Evolutionary conservation across 495 filamentous ascomycete genomes (phyloP).

Genomic region (Mycothermus thermophilus): DNA sequence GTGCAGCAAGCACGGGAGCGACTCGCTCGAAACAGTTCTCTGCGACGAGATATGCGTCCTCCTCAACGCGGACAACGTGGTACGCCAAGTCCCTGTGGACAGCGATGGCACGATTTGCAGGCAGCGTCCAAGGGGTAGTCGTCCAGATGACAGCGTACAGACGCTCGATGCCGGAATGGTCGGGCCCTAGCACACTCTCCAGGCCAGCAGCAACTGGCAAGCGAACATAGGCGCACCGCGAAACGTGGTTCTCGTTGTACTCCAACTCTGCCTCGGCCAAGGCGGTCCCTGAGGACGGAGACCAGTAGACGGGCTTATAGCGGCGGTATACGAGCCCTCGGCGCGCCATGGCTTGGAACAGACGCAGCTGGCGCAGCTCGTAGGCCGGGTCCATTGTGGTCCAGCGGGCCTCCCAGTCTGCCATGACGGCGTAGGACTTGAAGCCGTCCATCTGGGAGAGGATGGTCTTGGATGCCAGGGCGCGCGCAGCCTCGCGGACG

Average conservation of each 20-base stretch:
- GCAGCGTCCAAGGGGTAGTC: slow-evolving; percentile 94
- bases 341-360: slow-evolving; percentile 77
- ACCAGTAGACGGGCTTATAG: slow-evolving; percentile 95
- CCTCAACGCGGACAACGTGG: slow-evolving; percentile 43
- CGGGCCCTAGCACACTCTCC: slow-evolving; percentile 18
- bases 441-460: slow-evolving; percentile 74
- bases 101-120: slow-evolving; percentile 82
- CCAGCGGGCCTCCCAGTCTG: slow-evolving; percentile 84
- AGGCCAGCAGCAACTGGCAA: slow-evolving; percentile 49
- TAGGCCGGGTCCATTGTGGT: slow-evolving; percentile 82
- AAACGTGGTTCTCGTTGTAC: slow-evolving; percentile 75
- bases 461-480: slow-evolving; percentile 61
- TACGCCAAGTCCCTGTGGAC: slow-evolving; percentile 63
- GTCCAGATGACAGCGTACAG: slow-evolving; percentile 85
- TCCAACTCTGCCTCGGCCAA: slow-evolving; percentile 94
- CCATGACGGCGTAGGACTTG: slow-evolving; percentile 76
- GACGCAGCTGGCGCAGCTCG: slow-evolving; percentile 69
- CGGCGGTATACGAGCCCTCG: slow-evolving; percentile 75
- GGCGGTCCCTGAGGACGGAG: slow-evolving; percentile 76
- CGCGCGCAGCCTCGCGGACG: slow-evolving; percentile 57
- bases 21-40: slow-evolving; percentile 45
- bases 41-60: slow-evolving; percentile 44
- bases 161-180: no score
- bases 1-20: slow-evolving; percentile 7
- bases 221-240: slow-evolving; percentile 65